These are phyloP conservation scores for Cordyceps fumosorosea DNA, from an alignment of 2,329 filamentous ascomycete species.

Conservation along the genomic window DNA sequence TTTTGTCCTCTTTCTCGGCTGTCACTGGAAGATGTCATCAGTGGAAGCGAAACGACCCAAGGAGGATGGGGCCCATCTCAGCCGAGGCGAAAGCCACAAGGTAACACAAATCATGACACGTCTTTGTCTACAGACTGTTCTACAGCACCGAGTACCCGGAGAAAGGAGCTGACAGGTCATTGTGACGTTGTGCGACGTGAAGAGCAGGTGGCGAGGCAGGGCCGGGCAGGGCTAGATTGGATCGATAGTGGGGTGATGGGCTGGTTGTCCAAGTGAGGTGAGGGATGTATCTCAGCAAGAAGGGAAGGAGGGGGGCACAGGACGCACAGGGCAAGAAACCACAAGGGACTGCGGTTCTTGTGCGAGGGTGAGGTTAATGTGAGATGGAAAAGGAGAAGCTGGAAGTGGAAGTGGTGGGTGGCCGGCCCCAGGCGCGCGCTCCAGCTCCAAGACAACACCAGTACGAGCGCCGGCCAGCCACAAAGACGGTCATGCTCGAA, in stretches of 20 bases:
- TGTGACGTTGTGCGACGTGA: neutral
- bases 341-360: neutral
- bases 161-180: neutral
- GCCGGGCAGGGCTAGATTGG: no score
- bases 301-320: neutral
- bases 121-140: neutral
- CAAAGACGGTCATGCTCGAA: neutral
- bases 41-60: neutral
- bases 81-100: neutral
- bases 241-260: no score
- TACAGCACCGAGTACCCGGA: neutral
- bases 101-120: neutral
- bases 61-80: neutral
- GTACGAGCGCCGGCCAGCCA: neutral
- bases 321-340: neutral
- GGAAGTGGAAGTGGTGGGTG: neutral
- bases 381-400: neutral
- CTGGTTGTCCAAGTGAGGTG: neutral
- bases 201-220: neutral
- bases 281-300: neutral
- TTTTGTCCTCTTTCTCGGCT: no score
- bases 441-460: neutral
- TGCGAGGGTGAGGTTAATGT: slow-evolving; percentile 2
- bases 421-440: neutral
- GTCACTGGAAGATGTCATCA: no score